phyloP scores from a whole-genome alignment of 352 stramenopile genomes.

The Phytophthora cactorum region DNA sequence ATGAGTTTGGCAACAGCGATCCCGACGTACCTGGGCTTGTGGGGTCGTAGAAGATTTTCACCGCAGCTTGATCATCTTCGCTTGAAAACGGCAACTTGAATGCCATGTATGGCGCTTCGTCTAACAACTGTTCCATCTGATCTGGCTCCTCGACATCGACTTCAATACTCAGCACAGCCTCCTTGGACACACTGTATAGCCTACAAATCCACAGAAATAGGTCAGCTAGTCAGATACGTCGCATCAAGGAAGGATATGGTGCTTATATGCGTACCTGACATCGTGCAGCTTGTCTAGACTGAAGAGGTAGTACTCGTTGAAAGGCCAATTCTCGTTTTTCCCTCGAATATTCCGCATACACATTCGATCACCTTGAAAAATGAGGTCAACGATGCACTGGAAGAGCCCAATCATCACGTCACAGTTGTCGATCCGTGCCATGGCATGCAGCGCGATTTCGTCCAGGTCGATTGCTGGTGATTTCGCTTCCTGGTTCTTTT shows the following conservation, averaged over 20 bases:
- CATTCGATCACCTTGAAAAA: constrained; percentile 42
- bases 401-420: constrained; percentile 55
- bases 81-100: constrained; percentile 28
- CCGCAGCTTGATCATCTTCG: constrained; percentile 16
- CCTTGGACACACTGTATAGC: constrained; percentile 14
- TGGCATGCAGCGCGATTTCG: constrained; percentile 18
- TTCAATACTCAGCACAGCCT: constrained; percentile 10
- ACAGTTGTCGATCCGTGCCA: constrained; percentile 31
- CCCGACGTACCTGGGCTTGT: constrained; percentile 18
- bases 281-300: constrained; percentile 22
- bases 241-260: too few species aligned
- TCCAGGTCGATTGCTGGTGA: constrained; percentile 26
- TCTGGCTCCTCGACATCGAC: constrained; percentile 15
- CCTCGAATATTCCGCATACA: constrained; percentile 48
- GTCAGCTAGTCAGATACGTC: too few species aligned
- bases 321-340: constrained; percentile 39
- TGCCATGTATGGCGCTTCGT: constrained; percentile 35
- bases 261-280: constrained; percentile 22
- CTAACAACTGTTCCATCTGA: constrained; percentile 31
- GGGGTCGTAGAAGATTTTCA: constrained; percentile 39
- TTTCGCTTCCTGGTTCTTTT: constrained; percentile 25
- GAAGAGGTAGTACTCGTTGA: constrained; percentile 34
- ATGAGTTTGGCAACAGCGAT: background rate
- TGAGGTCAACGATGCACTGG: constrained; percentile 40
- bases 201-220: background rate